Base-by-base conservation (phyloP, 2,329 filamentous ascomycete species). In the Phaeophleospora eucalypticola region DNA sequence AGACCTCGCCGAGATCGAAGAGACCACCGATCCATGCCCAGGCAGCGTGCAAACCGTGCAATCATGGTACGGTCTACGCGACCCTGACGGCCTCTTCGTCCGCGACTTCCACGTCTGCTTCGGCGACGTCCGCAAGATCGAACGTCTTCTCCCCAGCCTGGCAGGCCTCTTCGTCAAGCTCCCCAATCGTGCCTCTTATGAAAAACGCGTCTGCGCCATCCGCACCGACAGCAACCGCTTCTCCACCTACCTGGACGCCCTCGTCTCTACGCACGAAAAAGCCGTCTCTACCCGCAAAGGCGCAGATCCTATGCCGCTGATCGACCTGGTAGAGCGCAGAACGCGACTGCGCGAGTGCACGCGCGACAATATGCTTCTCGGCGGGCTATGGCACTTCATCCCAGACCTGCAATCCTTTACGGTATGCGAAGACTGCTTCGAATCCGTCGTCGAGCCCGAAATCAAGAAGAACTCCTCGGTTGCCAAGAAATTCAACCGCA, bases 361-460 rank as follows among this genome's bases (percentile, higher is more conserved):
- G 16, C 76, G 81, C 27, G 81, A 86, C 61, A 77, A 74, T n/a
- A 74, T 81, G 3, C 68, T 85, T 2, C 66, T 73, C n/a, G 77
- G 81, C 45, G 77, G 75, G 10, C 71, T 76, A 33, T 96, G 90
- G 90, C 83, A 94, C 65, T 82, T 79, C 45, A 88, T 94, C 65
- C 81, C 86, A 1, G 57, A 47, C 7, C 74, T 79, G 12, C 87
- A 86, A 0, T 80, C 89, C 39, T 81, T 95, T 59, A 89, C 86
- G 1, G 84, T 95, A 3, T 97, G 90, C 67, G 82, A 86, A 54
- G 87, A 91, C 66, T 97, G 90, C 66, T 95, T 86, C 64, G 80
- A 87, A 14, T 82, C 88, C 17, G 79, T 88, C 1, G 80, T 95
- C n/a, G 81, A 79, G 67, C 89, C 89, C 1, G 72, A 81, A 41